phyloP scores from a whole-genome alignment of 192 early-diverging fungal genomes.

The Entomortierella chlamydospora region DNA sequence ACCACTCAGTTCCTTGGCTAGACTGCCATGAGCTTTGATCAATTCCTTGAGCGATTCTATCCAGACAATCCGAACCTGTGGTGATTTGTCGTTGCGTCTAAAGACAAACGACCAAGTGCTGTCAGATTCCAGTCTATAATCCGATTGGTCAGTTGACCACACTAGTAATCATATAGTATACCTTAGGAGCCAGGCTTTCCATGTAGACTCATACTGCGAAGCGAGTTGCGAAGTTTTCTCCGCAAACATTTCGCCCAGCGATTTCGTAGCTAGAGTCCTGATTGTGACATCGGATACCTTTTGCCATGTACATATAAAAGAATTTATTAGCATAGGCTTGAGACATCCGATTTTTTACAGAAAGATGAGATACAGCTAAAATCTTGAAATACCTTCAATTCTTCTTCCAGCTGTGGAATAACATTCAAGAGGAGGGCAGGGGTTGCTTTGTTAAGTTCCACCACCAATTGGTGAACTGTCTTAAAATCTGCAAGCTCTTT shows the following conservation, averaged over 20 bases:
- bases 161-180: constrained; percentile 13
- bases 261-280: constrained; percentile 79
- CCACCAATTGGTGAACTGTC: constrained; percentile 81
- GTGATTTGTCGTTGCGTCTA: constrained; percentile 80
- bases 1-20: constrained; percentile 80
- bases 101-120: neutral
- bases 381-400: constrained; percentile 69
- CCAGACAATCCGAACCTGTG: constrained; percentile 80
- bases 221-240: constrained; percentile 78
- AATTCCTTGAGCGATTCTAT: constrained; percentile 71
- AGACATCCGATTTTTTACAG: too few species aligned
- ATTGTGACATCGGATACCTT: constrained; percentile 81
- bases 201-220: constrained; percentile 79
- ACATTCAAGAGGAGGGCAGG: constrained; percentile 89
- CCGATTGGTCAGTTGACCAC: neutral
- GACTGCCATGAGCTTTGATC: constrained; percentile 76
- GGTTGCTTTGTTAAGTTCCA: constrained; percentile 80
- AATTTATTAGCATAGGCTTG: neutral
- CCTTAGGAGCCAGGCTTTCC: constrained; percentile 89
- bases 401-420: constrained; percentile 94
- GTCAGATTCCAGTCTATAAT: neutral
- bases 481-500: constrained; percentile 69
- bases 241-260: constrained; percentile 90
- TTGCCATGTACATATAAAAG: neutral
- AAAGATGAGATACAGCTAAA: too few species aligned